Evolutionary conservation across 331 rosid genomes (phyloP), one percentile per base, ranked within the genome.

Genomic region (Saraca asoca): DNA sequence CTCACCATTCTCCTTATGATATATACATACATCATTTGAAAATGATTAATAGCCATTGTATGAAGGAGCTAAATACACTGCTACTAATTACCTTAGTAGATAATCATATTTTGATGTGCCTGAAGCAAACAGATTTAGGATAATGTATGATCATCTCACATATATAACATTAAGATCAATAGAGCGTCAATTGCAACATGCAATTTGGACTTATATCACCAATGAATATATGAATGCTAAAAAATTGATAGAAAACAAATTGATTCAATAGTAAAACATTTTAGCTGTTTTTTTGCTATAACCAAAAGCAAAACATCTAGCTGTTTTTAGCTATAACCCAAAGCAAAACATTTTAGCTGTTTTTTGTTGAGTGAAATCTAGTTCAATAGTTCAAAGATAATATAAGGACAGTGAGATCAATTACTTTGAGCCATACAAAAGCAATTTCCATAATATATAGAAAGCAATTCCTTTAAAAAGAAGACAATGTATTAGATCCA

Each of bases 151-250:
- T 20, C 62, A 53, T 19, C 31, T 71, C 38, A 54, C 12, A 41
- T 66, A 63, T 66, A 66, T 51, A n/a, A n/a, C n/a, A 37, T 16
- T 42, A 71, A 62, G 50, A 64, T 51, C 34, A 63, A 60, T 31
- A 58, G 8, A 62, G 70, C 71, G 51, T 45, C 58, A 68, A 60
- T 17, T 70, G 69, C 41, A 46, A 45, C 37, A 71, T 38, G 61
- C 73, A 52, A 46, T 62, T 62, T 58, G 52, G 43, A 39, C 39
- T 35, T 37, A 66, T 37, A 66, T 45, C 38, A 45, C 17, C 12
- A 8, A 48, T 17, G 16, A 38, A 48, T 62, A 31, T 38, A 42
- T 43, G 51, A 64, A 55, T 59, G 39, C 13, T 8, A n/a, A 66
- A 38, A 31, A 24, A 24, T 24, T 24, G 31, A 33, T 55, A 11